These are phyloP conservation scores for Chrysanthemum lavandulifolium DNA, from an alignment of 129 eudicot species.

Conservation along the genomic window DNA sequence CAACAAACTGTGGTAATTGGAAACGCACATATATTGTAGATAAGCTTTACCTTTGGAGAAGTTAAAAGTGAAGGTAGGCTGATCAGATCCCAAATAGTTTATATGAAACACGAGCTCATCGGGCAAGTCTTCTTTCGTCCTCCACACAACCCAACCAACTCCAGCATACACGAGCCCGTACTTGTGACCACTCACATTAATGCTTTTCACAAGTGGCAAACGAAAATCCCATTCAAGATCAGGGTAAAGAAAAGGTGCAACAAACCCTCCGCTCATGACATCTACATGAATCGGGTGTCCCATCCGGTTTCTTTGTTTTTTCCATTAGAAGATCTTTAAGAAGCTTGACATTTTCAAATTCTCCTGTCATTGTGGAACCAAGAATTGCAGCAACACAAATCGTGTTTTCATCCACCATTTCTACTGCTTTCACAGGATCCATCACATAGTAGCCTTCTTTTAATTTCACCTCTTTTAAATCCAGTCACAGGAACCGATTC, in stretches of 20 bases:
- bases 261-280: conserved; percentile 89
- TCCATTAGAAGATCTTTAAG: conserved; percentile 52
- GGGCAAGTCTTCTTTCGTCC: conserved; percentile 72
- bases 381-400: conserved; percentile 79
- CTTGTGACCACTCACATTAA: conserved; percentile 88
- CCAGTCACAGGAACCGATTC: too few species aligned
- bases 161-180: conserved; percentile 86
- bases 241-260: conserved; percentile 77
- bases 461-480: conserved; percentile 66
- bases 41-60: conserved; percentile 63
- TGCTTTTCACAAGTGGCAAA: conserved; percentile 74
- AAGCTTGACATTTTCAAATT: conserved; percentile 79
- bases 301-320: conserved; percentile 70
- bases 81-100: conserved; percentile 80
- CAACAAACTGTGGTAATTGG: too few species aligned
- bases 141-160: conserved; percentile 83
- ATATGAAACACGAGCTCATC: conserved; percentile 79
- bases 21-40: not conserved
- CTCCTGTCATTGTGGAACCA: conserved; percentile 81
- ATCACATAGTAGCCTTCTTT: conserved; percentile 66
- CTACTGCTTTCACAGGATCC: conserved; percentile 77
- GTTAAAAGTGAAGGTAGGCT: conserved; percentile 80
- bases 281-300: conserved; percentile 82
- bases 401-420: conserved; percentile 83
- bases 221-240: conserved; percentile 81